Base-by-base conservation (phyloP, 345 rosid genomes). In the Hibiscus syriacus region DNA sequence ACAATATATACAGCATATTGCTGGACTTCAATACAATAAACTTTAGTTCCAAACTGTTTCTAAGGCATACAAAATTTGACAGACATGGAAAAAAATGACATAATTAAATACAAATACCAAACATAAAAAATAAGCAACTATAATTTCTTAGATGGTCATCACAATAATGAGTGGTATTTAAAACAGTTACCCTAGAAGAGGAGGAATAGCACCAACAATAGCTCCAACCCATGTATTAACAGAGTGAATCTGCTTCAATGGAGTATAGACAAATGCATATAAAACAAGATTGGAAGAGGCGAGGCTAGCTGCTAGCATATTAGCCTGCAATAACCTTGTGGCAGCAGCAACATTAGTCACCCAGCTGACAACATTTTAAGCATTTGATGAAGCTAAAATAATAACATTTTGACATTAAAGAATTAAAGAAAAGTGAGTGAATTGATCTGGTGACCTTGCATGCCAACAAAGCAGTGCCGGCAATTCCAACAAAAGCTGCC, bases 151-250 rank as follows among this genome's bases (percentile, higher is more conserved):
- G 52, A 26, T 11, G 68, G 6, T 41, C 48, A 43, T 25, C 5
- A 6, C 27, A 45, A 73, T 68, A 79, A 14, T 6, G 36, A 73
- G 41, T 64, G 25, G 13, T 62, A 70, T 90, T 39, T 17, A 68
- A 22, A 14, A 62, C 50, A 13, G 12, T 74, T 87, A 94, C 99
- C 99, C 99, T 52, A 94, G 83, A 70, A 94, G 89, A 16, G 99
- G 97, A 2, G 99, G 99, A 76, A 94, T 89, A 22, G 99, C 99
- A 67, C 98, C 99, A 64, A 94, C 98, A 81, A 94, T 80, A 55
- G 98, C 99, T 22, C 98, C 99, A 71, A 91, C 97, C 98, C 98
- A 94, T 29, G 99, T 91, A 78, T 94, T 91, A 67, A 86, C 83
- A 20, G 98, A 98, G 80, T 94, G 99, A 82, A 89, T 82, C 80